Evolutionary conservation across 768 basidiomycete species (phyloP).

Genomic region (Hygrocybe coccinea): DNA sequence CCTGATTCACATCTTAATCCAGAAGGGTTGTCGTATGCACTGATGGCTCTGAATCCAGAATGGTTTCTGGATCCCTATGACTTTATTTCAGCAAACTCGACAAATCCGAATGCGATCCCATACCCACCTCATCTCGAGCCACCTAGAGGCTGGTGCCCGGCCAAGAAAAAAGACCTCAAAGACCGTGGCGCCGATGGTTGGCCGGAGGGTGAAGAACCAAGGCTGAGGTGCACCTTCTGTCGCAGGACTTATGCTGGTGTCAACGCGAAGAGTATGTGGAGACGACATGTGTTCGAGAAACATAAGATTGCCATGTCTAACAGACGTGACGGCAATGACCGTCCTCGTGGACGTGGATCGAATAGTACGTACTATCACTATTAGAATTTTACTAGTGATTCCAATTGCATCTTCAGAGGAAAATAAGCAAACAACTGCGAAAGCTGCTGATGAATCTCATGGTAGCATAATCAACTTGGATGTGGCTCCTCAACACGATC

Average conservation of each 20-base stretch:
- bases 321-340: conserved; percentile 65
- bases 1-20: conserved; percentile 56
- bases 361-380: conserved; percentile 48
- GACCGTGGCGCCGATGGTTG: conserved; percentile 64
- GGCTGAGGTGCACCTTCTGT: conserved; percentile 80
- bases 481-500: conserved; percentile 36
- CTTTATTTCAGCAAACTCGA: conserved; percentile 47
- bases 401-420: conserved; percentile 45
- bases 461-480: conserved; percentile 39
- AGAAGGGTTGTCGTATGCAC: conserved; percentile 65
- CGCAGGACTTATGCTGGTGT: conserved; percentile 79
- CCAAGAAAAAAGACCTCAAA: conserved; percentile 77
- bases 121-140: conserved; percentile 79
- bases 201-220: conserved; percentile 77
- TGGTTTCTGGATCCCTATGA: conserved; percentile 76
- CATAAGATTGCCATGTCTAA: conserved; percentile 90
- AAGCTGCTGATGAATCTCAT: conserved; percentile 30
- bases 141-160: conserved; percentile 80
- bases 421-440: conserved; percentile 31
- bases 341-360: conserved; percentile 57
- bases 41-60: conserved; percentile 70
- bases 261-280: conserved; percentile 90
- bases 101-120: conserved; percentile 50
- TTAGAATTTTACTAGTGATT: conserved; percentile 8
- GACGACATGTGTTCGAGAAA: conserved; percentile 83